Evolutionary conservation across 2,329 filamentous ascomycete species (phyloP).

Genomic region (Fusarium euwallaceae): DNA sequence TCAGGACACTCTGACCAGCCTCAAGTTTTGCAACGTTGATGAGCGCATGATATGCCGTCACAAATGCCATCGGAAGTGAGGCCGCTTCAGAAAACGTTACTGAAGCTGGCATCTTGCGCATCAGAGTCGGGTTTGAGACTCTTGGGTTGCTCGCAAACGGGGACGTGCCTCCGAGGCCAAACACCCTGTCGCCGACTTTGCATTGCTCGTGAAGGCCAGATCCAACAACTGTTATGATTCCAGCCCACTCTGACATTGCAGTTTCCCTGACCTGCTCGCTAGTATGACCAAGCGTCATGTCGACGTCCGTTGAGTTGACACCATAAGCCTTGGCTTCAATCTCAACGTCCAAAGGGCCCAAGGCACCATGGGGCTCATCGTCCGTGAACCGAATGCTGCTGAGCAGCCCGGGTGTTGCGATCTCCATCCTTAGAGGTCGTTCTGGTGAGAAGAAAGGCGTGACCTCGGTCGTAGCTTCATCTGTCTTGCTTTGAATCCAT

Average conservation of each 20-base stretch:
- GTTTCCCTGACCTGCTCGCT: not conserved
- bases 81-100: not conserved
- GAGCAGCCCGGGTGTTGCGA: not conserved
- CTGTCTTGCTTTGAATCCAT: conserved; percentile 1
- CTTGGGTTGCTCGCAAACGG: not conserved
- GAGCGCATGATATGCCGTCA: not conserved
- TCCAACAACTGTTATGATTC: not conserved
- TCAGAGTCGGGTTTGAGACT: not conserved
- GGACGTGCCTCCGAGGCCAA: not conserved
- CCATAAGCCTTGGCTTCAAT: not conserved
- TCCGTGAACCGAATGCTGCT: not conserved
- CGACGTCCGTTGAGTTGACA: not conserved
- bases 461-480: not conserved
- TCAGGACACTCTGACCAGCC: not conserved
- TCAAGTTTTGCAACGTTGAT: not conserved
- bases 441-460: not conserved
- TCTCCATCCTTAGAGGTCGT: not conserved
- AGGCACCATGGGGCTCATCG: not conserved
- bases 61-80: not conserved
- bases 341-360: not conserved
- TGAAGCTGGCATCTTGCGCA: not conserved
- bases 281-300: not conserved
- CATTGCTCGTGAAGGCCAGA: not conserved
- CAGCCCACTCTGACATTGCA: not conserved
- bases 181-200: not conserved